These are phyloP conservation scores for Calocybe indica DNA, from an alignment of 768 basidiomycete species.

Conservation along the genomic window DNA sequence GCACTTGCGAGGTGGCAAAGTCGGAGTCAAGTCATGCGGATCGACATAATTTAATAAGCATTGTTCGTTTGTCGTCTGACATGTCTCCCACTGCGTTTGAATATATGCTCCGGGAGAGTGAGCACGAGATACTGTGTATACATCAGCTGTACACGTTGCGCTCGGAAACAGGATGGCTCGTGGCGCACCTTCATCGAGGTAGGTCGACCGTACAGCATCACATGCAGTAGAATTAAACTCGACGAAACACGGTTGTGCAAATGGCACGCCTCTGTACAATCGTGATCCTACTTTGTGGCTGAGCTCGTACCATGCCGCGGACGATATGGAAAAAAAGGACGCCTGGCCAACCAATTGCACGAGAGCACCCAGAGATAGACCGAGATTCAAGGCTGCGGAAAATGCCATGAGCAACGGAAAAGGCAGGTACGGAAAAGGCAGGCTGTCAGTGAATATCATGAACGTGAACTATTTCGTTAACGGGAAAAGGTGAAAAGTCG, in stretches of 20 bases:
- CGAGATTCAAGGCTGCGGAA: too few relatives aligned
- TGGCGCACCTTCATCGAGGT: constrained; percentile 14
- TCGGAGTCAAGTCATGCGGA: constrained; percentile 20
- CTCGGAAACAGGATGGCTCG: background rate
- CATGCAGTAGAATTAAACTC: constrained; percentile 13
- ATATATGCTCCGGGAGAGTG: constrained; percentile 22
- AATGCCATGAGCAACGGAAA: too few relatives aligned
- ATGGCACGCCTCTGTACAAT: constrained; percentile 14
- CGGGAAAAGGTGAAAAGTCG: too few relatives aligned
- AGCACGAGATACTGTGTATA: constrained; percentile 13
- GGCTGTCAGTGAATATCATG: too few relatives aligned
- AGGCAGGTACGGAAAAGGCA: too few relatives aligned
- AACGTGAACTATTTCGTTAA: too few relatives aligned
- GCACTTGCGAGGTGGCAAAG: constrained; percentile 23
- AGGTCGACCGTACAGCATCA: constrained; percentile 7
- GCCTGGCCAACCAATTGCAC: too few relatives aligned
- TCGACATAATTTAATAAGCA: constrained; percentile 40
- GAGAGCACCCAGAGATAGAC: too few relatives aligned
- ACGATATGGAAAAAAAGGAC: too few relatives aligned
- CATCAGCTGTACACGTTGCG: background rate
- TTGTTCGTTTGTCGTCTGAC: constrained; percentile 36
- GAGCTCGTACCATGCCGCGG: constrained; percentile 13
- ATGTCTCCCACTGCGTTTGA: constrained; percentile 49
- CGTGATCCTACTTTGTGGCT: constrained; percentile 7
- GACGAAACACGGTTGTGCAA: constrained; percentile 17